Base-by-base conservation (phyloP, 140 eudicot genomes). In the Ambrosia hybrid region DNA sequence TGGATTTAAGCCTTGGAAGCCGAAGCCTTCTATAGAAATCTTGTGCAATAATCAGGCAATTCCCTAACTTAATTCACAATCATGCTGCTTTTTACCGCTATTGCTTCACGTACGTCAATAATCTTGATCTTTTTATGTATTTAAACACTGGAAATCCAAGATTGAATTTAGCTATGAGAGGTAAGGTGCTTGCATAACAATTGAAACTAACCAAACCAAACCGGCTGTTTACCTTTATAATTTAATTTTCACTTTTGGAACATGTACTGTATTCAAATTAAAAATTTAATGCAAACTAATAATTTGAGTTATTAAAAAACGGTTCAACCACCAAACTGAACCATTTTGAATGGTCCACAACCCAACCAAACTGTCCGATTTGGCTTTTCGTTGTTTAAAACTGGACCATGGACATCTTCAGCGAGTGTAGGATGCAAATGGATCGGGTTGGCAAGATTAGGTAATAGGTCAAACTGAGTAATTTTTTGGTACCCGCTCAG, bases 21-120 rank as follows among this genome's bases (percentile, higher is more conserved):
- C 80, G 43, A 92, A 88, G 78, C 96, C 96, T 55, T 79, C 87
- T 21, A 85, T 92, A 55, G 96, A 92, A 77, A 89, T 92, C 78
- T 76, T 89, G 82, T 92, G 98, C 86, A 92, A 85, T 82, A 92
- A 92, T 82, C 98, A 92, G 96, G 98, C 76, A 83, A 83, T 82
- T 76, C 70, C 51, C 38, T 63, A 49, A 14, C 52, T 45, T 71
- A 33, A n/a, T 73, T 67, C 3, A 6, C 6, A 16, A 45, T 67
- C 38, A 45, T 67, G 39, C 34, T 5, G 26, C 68, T 37, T 37
- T 7, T 63, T 63, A 37, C 2, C n/a, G 3, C 38, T 38, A 14
- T 6, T 53, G 11, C 12, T 65, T 65, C 70, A 65, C 36, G 9
- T 12, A 65, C 15, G 36, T 39, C 30, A 6, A 62, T 36, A 36